A percentile compares a stretch with the other conserved stretches of the same genome.
phyloP scores from a whole-genome alignment of 2,329 filamentous ascomycete species.

The Aspergillus felis region DNA sequence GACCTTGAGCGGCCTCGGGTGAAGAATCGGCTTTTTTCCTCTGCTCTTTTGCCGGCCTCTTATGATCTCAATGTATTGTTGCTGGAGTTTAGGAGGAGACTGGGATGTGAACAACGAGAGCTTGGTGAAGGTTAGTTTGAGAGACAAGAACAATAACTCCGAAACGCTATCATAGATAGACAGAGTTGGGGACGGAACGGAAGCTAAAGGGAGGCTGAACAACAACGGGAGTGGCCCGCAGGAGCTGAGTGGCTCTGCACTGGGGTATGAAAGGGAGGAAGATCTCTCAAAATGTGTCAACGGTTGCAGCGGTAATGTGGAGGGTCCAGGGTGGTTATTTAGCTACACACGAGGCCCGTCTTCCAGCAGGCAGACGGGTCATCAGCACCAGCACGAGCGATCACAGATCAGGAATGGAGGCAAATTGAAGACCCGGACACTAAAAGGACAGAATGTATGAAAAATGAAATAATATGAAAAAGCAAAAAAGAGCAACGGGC shows the following conservation, averaged over 20 bases:
- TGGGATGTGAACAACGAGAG: constrained; percentile 13
- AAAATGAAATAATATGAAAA: constrained; percentile 11
- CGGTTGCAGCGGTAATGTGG: constrained; percentile 24
- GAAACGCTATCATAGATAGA: constrained; percentile 16
- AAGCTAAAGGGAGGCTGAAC: constrained; percentile 23
- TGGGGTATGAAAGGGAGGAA: constrained; percentile 9
- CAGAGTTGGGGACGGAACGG: constrained; percentile 17
- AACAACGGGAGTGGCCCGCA: constrained; percentile 21
- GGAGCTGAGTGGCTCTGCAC: constrained; percentile 23
- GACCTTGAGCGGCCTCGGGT: constrained; percentile 23
- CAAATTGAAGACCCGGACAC: constrained; percentile 9
- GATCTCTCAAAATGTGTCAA: constrained; percentile 14
- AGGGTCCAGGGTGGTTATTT: constrained; percentile 41
- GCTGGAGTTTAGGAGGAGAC: constrained; percentile 4
- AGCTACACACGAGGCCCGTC: constrained; percentile 31
- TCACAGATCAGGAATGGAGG: constrained; percentile 13
- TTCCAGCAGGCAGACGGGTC: constrained; percentile 18
- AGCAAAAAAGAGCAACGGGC: constrained; percentile 8
- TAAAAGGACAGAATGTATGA: constrained; percentile 8
- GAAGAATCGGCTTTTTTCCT: constrained; percentile 10
- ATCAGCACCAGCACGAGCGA: constrained; percentile 11
- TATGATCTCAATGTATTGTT: constrained; percentile 1
- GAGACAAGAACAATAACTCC: constrained; percentile 14
- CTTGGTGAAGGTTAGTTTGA: constrained; percentile 12
- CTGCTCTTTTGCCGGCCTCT: constrained; percentile 1